phyloP scores from a whole-genome alignment of 495 filamentous ascomycete species.

The Podospora sp. region DNA sequence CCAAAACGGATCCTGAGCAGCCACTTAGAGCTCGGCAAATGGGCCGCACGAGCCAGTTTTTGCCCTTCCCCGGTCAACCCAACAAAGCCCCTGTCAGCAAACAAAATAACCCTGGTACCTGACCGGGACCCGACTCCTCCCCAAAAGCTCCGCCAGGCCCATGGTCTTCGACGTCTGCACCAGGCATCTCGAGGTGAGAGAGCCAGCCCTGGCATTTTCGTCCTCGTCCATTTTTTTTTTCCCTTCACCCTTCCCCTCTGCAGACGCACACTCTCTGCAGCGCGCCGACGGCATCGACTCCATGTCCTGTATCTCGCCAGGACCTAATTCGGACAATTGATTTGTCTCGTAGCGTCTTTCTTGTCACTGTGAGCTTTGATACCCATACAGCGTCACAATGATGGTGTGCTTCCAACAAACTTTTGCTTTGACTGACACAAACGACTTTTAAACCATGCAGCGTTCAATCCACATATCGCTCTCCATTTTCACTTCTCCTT shows the following conservation, averaged over 20 bases:
- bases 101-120: constrained; percentile 12
- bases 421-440: constrained; percentile 13
- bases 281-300: constrained; percentile 1
- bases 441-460: constrained; percentile 6
- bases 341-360: constrained; percentile 32
- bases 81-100: constrained; percentile 17
- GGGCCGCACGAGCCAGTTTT: constrained; percentile 17
- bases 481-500: constrained; percentile 4
- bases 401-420: constrained; percentile 4
- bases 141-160: neutral
- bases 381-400: neutral
- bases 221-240: constrained; percentile 1
- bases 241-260: constrained; percentile 2
- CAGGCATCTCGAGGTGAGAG: constrained; percentile 16
- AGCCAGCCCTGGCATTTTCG: constrained; percentile 18
- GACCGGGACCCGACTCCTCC: constrained; percentile 3
- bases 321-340: constrained; percentile 33
- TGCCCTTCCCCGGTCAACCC: constrained; percentile 20
- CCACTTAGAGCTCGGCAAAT: neutral
- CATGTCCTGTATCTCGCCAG: constrained; percentile 19
- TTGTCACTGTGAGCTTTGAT: constrained; percentile 36
- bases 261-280: neutral
- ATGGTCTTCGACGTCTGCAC: constrained; percentile 4
- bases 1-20: neutral
- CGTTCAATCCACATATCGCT: constrained; percentile 13